Evolutionary conservation across 2,329 filamentous ascomycete species (phyloP), one percentile per base, ranked within the genome.

Genomic region (Fusarium pilosicola): DNA sequence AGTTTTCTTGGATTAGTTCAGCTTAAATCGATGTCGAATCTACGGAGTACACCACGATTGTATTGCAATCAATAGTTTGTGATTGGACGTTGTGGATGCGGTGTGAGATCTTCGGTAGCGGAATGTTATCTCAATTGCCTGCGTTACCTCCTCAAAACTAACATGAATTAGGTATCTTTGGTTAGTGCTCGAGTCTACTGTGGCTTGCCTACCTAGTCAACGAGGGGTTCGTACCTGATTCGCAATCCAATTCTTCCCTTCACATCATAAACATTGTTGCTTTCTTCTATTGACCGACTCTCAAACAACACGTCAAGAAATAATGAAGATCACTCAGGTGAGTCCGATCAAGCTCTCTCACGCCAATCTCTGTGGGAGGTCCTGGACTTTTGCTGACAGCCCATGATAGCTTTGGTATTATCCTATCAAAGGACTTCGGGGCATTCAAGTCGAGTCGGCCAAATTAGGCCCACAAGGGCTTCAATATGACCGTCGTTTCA

Each of bases 371-470:
- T 30, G 12, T 17, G 34, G 54, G n/a, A 34, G 12, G n/a, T 15
- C 30, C n/a, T 36, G 30, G n/a, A 26, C 1, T 36, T 58, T 54
- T 41, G n/a, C 63, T 75, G 20, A 74, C 20, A 62, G 32, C 28
- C 14, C 15, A 49, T 30, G 24, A 17, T 59, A 84, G 81, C 85
- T 94, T 41, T 93, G 91, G 81, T 86, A 92, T 54, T 94, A 94
- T 80, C 92, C 93, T 46, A 91, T 94, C 82, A 94, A 94, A 79
- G 91, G 88, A 13, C 86, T 94, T n/a, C 88, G 90, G 41, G 89
- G 88, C 57, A 88, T 92, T 61, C 80, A 85, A 24, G 82, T 94
- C 38, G 67, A 84, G 9, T 80, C 83, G 2, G 86, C 90, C 7
- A 81, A 82, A n/a, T 81, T 94, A 52, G 88, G 87, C 10, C 84